These are phyloP conservation scores for Pholiota microspora DNA, from an alignment of 768 basidiomycete species.

Conservation along the genomic window DNA sequence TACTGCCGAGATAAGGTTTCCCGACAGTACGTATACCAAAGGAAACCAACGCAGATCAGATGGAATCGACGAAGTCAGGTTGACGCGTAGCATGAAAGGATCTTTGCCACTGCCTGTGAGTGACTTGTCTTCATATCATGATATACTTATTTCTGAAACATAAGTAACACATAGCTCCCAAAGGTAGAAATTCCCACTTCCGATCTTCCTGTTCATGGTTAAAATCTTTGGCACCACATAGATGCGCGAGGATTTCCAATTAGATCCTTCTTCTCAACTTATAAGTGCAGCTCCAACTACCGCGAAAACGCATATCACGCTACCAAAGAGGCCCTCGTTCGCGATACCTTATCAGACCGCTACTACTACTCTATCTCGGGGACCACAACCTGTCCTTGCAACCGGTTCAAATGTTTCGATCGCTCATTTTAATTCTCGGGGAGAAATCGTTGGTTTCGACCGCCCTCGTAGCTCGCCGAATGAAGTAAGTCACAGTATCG, in stretches of 20 bases:
- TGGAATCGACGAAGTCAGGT: not conserved
- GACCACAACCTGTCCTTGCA: not conserved
- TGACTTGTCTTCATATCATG: not conserved
- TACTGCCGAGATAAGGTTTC: conserved; percentile 5
- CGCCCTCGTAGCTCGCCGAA: not conserved
- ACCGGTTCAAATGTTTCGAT: not conserved
- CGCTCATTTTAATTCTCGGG: conserved; percentile 18
- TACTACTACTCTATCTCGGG: not conserved
- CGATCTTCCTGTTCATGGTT: too few relatives aligned
- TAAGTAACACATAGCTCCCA: not conserved
- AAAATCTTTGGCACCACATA: too few relatives aligned
- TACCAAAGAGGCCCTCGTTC: not conserved
- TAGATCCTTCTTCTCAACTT: not conserved
- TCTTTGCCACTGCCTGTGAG: not conserved
- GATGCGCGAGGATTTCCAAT: not conserved
- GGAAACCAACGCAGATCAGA: not conserved
- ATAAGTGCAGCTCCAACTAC: not conserved
- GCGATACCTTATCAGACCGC: not conserved
- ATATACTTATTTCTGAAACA: too few relatives aligned
- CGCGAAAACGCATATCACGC: not conserved
- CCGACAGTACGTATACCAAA: not conserved
- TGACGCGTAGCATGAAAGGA: not conserved
- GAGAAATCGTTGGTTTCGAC: conserved; percentile 9
- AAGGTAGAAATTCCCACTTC: too few relatives aligned
- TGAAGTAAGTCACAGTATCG: not conserved